These are phyloP conservation scores for Yamadazyma conglobata DNA, from an alignment of 1,139 yeast species.

Conservation along the genomic window DNA sequence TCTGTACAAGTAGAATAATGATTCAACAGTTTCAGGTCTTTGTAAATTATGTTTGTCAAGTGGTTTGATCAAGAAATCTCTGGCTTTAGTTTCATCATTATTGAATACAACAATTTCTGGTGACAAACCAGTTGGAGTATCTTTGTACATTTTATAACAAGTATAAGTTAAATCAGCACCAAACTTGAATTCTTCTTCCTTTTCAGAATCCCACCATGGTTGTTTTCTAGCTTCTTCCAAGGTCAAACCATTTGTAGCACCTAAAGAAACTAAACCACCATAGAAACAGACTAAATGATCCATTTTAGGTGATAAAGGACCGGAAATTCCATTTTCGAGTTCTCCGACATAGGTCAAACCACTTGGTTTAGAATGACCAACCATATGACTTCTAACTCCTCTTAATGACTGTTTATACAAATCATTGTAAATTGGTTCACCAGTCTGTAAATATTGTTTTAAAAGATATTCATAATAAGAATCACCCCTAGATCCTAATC, in stretches of 20 bases:
- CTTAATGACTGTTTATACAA: conserved; percentile 77
- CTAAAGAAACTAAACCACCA: conserved; percentile 86
- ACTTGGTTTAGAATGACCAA: conserved; percentile 59
- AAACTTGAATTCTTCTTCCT: conserved; percentile 54
- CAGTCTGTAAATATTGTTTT: conserved; percentile 82
- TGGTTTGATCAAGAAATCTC: conserved; percentile 67
- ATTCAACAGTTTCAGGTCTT: conserved; percentile 93
- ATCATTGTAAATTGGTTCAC: conserved; percentile 55
- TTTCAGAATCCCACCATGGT: conserved; percentile 34
- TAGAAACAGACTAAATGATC: conserved; percentile 92
- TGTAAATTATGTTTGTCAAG: conserved; percentile 80
- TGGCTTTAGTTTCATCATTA: conserved; percentile 24
- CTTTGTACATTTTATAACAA: conserved; percentile 79
- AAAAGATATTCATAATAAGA: conserved; percentile 88
- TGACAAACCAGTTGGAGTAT: conserved; percentile 66
- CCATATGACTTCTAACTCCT: conserved; percentile 64
- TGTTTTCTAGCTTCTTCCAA: conserved; percentile 38
- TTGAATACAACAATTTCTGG: conserved; percentile 90
- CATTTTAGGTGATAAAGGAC: conserved; percentile 71
- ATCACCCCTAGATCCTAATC: conserved; percentile 90
- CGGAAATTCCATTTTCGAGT: conserved; percentile 61
- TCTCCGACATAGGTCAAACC: conserved; percentile 76
- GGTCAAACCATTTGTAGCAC: conserved; percentile 73
- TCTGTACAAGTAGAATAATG: conserved; percentile 75
- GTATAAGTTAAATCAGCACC: conserved; percentile 77